These are phyloP conservation scores for Dissophora globulifera DNA, from an alignment of 192 early-diverging fungal species.

Conservation along the genomic window DNA sequence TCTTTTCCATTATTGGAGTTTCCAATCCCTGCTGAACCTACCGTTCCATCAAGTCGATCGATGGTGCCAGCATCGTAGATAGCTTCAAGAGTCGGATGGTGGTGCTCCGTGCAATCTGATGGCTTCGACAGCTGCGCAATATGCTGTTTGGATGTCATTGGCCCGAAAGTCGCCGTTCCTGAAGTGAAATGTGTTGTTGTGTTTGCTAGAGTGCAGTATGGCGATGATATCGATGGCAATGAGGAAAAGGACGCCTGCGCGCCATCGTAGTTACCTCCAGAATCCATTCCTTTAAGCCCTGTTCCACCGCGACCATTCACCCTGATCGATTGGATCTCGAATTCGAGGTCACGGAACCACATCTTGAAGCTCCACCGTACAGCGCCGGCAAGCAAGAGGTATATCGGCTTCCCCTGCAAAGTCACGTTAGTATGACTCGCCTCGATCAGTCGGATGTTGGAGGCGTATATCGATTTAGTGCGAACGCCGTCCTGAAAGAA, in stretches of 20 bases:
- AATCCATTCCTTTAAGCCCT: conserved; percentile 30
- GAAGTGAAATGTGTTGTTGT: neutral
- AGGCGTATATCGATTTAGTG: conserved; percentile 59
- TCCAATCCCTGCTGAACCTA: conserved; percentile 4
- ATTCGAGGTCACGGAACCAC: conserved; percentile 61
- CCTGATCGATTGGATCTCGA: conserved; percentile 59
- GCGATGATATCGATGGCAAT: neutral
- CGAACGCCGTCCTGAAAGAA: conserved; percentile 63
- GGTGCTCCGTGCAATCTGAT: too few species aligned
- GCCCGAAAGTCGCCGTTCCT: conserved; percentile 1
- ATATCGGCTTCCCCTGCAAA: conserved; percentile 58
- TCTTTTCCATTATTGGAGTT: too few species aligned
- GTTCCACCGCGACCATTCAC: conserved; percentile 43
- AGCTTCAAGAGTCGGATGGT: too few species aligned
- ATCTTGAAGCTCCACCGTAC: conserved; percentile 65
- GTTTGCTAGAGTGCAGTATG: too few species aligned
- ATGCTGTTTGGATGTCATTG: neutral
- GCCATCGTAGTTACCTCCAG: conserved; percentile 11
- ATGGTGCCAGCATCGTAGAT: too few species aligned
- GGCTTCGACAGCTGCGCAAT: too few species aligned
- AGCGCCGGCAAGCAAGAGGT: conserved; percentile 61
- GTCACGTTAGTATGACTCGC: conserved; percentile 64
- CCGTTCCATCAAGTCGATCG: neutral
- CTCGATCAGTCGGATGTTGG: conserved; percentile 61
- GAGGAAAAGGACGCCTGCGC: neutral